Evolutionary conservation across 2,329 filamentous ascomycete species (phyloP), one percentile per base, ranked within the genome.

Genomic region (Alternaria gansuensis): DNA sequence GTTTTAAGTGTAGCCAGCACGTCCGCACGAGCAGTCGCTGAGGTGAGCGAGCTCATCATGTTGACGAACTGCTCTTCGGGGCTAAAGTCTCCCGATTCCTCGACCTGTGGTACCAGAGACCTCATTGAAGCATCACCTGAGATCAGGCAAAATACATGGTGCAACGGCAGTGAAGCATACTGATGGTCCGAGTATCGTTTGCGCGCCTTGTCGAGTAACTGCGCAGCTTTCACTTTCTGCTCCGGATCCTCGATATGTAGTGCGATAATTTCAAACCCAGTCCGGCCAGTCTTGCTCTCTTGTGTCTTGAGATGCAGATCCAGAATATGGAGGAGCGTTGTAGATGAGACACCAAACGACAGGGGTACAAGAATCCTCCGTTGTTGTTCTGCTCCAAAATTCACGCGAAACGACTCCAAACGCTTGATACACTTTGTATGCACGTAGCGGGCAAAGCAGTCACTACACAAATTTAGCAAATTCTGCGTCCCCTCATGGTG

Each of bases 331-430:
- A 96, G 82, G 41, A 99, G 82, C 13, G 88, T 86, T 13, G 90
- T 84, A 0, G 94, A 98, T 1, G 91, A 95, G 1, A 90, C 82
- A 0, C 95, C 94, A 69, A 92, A 89, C 0, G 93, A 97, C 2
- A 97, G 81, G 5, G 93, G 92, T 21, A 97, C 81, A 17, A 97
- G 81, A 46, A 97, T 85, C 71, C 78, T 85, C 65, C 79, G 80
- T 56, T 79, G 79, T 51, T 79, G 72, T 41, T 79, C 78, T 56
- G 78, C 74, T 31, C 78, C 75, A 63, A 83, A 76, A 36, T 80
- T 79, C 36, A 87, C 82, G 44, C 85, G 82, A 72, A 89, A 90
- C 39, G 83, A 82, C 66, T 89, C 87, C 81, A 90, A 86, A 46
- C 93, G 90, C 77, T 94, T 94, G 67, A 92, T 85, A 60, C 88